phyloP scores from a whole-genome alignment of 192 early-diverging fungal species.

The Linnemannia zychae region DNA sequence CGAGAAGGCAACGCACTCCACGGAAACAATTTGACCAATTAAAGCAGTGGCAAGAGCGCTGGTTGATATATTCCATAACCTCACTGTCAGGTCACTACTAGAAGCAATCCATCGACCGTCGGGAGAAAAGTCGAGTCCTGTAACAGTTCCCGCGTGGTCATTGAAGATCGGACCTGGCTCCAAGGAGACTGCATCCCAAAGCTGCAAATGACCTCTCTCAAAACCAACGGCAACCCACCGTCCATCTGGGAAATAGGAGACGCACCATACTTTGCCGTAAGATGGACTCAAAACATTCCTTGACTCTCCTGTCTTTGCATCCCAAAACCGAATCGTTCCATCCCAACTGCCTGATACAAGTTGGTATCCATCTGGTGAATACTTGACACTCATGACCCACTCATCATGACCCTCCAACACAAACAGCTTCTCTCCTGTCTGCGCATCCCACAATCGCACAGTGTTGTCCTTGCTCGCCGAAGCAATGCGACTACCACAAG shows the following conservation, averaged over 20 bases:
- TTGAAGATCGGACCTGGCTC: neutral
- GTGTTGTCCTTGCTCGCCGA: neutral
- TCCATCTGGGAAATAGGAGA: neutral
- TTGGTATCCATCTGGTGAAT: neutral
- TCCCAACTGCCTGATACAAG: neutral
- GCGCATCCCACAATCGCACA: neutral
- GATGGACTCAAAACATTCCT: no score
- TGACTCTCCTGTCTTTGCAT: neutral
- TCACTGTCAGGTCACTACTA: neutral
- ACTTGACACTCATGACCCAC: neutral
- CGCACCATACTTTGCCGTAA: neutral
- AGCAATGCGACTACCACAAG: neutral
- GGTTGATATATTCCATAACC: neutral
- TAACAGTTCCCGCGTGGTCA: neutral
- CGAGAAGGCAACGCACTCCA: neutral
- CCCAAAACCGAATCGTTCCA: constrained; percentile 3
- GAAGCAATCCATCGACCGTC: neutral
- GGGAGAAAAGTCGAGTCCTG: neutral
- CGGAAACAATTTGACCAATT: neutral
- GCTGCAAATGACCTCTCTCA: neutral
- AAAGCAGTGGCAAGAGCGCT: neutral
- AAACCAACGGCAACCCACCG: neutral
- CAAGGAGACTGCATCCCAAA: neutral
- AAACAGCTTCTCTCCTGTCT: neutral
- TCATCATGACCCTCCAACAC: neutral